Evolutionary conservation across 1,284 basidiomycete genomes (phyloP).

Genomic region (Uromyces viciae-fabae): DNA sequence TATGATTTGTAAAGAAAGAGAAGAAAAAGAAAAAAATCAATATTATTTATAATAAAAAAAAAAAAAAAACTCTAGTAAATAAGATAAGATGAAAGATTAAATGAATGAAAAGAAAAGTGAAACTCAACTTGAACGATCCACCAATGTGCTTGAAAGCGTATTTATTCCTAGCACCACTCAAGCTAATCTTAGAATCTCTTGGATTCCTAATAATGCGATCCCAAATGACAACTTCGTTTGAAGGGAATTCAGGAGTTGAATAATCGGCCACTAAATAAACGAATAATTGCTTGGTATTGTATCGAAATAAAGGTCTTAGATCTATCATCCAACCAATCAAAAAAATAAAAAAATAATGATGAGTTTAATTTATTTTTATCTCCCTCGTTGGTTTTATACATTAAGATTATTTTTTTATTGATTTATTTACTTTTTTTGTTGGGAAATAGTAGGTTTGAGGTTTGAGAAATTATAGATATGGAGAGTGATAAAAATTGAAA

Average conservation of each 20-base stretch:
- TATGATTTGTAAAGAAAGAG: not conserved
- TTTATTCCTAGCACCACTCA: conserved; percentile 68
- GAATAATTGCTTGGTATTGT: conserved; percentile 92
- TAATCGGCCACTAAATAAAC: conserved; percentile 77
- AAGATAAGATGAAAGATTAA: not conserved
- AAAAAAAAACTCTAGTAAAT: not conserved
- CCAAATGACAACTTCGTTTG: conserved; percentile 83
- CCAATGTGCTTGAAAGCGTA: conserved; percentile 75
- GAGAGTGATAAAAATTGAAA: not conserved
- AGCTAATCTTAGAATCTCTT: conserved; percentile 67
- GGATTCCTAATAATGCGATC: conserved; percentile 77
- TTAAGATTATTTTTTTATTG: no score
- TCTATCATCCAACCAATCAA: no score
- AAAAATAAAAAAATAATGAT: not conserved
- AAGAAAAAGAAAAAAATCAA: not conserved
- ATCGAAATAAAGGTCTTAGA: conserved; percentile 74
- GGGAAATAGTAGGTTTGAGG: no score
- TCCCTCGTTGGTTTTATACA: no score
- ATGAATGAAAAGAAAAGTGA: not conserved
- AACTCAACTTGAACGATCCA: conserved; percentile 70
- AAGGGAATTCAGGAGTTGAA: conserved; percentile 65
- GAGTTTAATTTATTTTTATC: no score
- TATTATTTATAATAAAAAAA: not conserved
- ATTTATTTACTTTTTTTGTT: no score
- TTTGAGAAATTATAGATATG: no score